Conservation (phyloP, 495 filamentous ascomycete species). For the Bathelium albidoporum region DNA sequence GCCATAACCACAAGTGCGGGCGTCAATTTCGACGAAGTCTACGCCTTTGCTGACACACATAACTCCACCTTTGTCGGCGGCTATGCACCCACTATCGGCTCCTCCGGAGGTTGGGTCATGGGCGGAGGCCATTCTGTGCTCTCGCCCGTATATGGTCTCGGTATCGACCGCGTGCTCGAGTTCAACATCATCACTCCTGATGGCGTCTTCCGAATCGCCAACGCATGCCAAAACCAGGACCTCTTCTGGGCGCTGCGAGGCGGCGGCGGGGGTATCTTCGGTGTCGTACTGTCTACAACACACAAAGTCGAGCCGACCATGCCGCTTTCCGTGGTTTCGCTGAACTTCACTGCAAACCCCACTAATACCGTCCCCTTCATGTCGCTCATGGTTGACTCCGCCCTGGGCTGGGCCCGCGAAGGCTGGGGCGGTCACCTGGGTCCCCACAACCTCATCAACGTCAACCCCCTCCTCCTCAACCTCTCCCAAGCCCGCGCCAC, state of each 20-base stretch:
- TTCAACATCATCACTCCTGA: slow-evolving; percentile 38
- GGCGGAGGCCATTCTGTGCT: slow-evolving; percentile 39
- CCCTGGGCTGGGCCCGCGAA: slow-evolving; percentile 35
- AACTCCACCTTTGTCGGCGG: slow-evolving; percentile 26
- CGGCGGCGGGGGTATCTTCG: slow-evolving; percentile 47
- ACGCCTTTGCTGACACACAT: slow-evolving; percentile 25
- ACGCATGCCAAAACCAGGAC: slow-evolving; percentile 34
- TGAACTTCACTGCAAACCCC: slow-evolving; percentile 31
- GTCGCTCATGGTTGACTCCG: slow-evolving; percentile 33
- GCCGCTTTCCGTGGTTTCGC: slow-evolving; percentile 29
- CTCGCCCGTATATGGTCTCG: slow-evolving; percentile 35
- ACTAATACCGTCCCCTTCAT: slow-evolving; percentile 27
- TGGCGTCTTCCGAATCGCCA: slow-evolving; percentile 35
- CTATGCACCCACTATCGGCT: slow-evolving; percentile 21
- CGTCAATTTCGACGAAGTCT: slow-evolving; percentile 14
- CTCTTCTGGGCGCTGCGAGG: slow-evolving; percentile 47
- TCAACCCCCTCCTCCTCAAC: slow-evolving; percentile 30
- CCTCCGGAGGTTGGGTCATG: slow-evolving; percentile 34
- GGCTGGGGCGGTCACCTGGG: slow-evolving; percentile 41
- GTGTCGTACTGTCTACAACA: slow-evolving; percentile 40
- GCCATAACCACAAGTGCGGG: slow-evolving; percentile 8
- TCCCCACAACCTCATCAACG: slow-evolving; percentile 30
- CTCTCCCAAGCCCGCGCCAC: slow-evolving; percentile 27
- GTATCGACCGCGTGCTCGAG: slow-evolving; percentile 38
- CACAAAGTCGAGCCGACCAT: slow-evolving; percentile 32